These are phyloP conservation scores for Daldinia sp. DNA, from an alignment of 2,329 filamentous ascomycete species.

Conservation along the genomic window DNA sequence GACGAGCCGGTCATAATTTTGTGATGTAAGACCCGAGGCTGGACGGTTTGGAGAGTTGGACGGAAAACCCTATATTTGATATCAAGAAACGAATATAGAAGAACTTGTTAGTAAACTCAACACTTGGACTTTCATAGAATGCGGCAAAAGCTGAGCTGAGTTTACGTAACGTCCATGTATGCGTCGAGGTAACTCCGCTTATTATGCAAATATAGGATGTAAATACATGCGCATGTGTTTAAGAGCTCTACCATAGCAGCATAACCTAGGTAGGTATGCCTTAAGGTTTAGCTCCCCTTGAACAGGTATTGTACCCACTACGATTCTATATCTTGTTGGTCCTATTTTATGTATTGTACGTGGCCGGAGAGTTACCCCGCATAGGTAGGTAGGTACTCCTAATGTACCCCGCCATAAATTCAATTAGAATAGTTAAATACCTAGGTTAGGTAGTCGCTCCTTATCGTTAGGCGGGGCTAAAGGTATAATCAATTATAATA, in stretches of 20 bases:
- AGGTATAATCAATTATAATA: no score
- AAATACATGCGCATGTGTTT: no score
- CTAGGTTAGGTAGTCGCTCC: background rate
- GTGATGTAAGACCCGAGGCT: background rate
- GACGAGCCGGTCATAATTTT: conserved; percentile 27
- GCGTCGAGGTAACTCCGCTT: background rate
- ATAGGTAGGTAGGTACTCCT: no score
- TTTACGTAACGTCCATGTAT: background rate
- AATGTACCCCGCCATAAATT: conserved; percentile 35
- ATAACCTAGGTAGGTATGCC: no score
- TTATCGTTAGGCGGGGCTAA: no score
- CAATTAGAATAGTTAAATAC: conserved; percentile 12
- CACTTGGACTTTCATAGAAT: background rate
- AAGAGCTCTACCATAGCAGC: no score
- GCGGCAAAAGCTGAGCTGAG: no score
- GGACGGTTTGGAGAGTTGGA: background rate
- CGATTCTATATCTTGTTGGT: background rate
- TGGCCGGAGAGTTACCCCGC: conserved; percentile 15
- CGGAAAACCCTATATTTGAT: background rate
- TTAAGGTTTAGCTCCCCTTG: no score
- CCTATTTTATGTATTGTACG: background rate
- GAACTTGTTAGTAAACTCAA: background rate
- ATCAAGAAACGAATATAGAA: background rate
- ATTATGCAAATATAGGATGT: conserved; percentile 5
- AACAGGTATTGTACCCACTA: no score